Conservation (phyloP, 1,139 yeast genomes). For the Nakaseomyces delphensis region DNA sequence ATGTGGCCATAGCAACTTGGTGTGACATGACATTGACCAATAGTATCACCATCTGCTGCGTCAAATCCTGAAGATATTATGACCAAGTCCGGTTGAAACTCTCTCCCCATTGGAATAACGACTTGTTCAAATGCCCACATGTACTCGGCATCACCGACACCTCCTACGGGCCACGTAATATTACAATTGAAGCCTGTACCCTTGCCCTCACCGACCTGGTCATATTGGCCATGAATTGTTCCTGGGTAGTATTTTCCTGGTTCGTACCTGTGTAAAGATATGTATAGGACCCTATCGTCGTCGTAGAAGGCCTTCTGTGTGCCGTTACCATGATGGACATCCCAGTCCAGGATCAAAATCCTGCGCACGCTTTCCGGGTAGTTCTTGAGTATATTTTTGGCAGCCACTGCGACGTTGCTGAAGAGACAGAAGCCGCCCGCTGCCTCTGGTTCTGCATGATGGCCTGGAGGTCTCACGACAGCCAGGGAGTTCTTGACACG, state of each 20-base stretch:
- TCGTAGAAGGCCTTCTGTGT: conserved; percentile 86
- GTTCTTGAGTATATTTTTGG: conserved; percentile 67
- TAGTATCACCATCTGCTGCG: conserved; percentile 96
- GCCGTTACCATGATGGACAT: conserved; percentile 96
- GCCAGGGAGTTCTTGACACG: conserved; percentile 86
- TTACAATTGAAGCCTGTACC: conserved; percentile 86
- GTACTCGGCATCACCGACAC: conserved; percentile 94
- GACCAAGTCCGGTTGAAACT: conserved; percentile 86
- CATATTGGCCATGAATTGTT: conserved; percentile 70
- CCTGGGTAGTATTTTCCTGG: conserved; percentile 93
- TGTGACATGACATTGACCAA: conserved; percentile 95
- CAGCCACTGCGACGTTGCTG: conserved; percentile 96
- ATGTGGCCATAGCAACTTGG: conserved; percentile 95
- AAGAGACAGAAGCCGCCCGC: conserved; percentile 97
- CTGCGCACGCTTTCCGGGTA: conserved; percentile 85
- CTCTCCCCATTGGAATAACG: conserved; percentile 82
- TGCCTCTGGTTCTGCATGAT: conserved; percentile 95
- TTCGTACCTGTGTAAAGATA: conserved; percentile 88
- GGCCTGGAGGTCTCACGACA: conserved; percentile 97
- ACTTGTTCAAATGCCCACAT: conserved; percentile 82
- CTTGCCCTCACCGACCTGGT: conserved; percentile 71
- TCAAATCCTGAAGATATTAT: conserved; percentile 94
- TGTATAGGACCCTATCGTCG: conserved; percentile 84
- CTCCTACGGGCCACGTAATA: conserved; percentile 90
- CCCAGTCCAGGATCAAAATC: conserved; percentile 91